Percentiles rank a stretch among this genome's conserved stretches.
Conservation (phyloP, 176 grass and related monocot species). For the Aegilops speltoides region DNA sequence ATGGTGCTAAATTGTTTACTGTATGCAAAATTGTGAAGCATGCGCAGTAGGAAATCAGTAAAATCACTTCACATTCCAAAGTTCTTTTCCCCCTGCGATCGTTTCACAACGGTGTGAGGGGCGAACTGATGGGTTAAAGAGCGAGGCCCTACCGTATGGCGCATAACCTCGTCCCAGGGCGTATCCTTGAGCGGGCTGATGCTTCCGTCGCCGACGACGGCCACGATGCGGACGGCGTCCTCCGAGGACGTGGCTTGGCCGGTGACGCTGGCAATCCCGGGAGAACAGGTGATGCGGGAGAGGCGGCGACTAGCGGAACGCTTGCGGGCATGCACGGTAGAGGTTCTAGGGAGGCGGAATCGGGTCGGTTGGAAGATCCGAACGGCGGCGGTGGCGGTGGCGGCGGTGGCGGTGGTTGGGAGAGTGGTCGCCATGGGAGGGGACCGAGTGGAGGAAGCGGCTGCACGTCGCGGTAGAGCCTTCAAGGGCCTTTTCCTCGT, state of each 20-base stretch:
- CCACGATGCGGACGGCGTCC: slow-evolving; percentile 41
- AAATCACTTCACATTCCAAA: background rate
- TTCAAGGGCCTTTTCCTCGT: background rate
- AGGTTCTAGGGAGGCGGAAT: background rate
- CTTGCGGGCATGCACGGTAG: background rate
- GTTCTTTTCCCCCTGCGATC: too few species aligned
- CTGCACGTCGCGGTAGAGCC: slow-evolving; percentile 14
- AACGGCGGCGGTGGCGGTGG: background rate
- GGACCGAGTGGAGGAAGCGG: background rate
- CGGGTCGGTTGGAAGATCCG: slow-evolving; percentile 8
- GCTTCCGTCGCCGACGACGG: slow-evolving; percentile 68
- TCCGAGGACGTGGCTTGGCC: background rate
- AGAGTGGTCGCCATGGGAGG: slow-evolving; percentile 42
- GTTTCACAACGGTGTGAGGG: background rate
- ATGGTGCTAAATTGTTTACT: background rate
- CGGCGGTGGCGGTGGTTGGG: slow-evolving; percentile 6
- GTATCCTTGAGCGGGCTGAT: slow-evolving; percentile 65
- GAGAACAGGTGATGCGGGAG: slow-evolving; percentile 1
- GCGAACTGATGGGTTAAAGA: slow-evolving; percentile 11
- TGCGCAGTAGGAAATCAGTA: background rate
- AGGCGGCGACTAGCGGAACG: background rate
- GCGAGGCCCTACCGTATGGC: slow-evolving; percentile 54
- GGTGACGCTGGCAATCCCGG: background rate
- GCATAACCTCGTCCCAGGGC: slow-evolving; percentile 92
- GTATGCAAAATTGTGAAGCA: background rate